Evolutionary conservation across 73 alveolate genomes (phyloP), one percentile per base, ranked within the genome.

Genomic region (Blepharisma stoltei): DNA sequence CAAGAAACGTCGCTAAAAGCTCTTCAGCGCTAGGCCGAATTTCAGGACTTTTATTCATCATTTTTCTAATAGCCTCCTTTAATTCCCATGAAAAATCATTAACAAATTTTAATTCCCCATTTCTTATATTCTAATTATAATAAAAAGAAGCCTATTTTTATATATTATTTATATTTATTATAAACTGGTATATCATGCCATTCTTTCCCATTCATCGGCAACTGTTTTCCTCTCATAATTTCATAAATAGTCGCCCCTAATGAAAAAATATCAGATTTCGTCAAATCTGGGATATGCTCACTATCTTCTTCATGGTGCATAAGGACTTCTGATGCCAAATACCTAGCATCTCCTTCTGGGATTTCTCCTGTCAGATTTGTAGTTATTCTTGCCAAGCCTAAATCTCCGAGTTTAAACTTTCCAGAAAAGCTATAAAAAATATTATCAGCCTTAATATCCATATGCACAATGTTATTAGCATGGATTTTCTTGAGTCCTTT

Each of bases 381-480:
- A 5, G 82, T 49, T 14, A 85, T 55, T 45, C 94, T 54, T 11
- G 95, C 88, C 55, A 91, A 52, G 7, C 99, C 99, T 76, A 95
- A 82, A 76, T 95, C 99, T 1, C 97, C 99, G 7, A 95, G 78
- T 77, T 95, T 95, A 75, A 86, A 95, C 23, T 52, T 52, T 52
- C 23, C 23, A 7, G 83, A 82, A 25, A 94, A 92, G 66, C 81
- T 85, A 67, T 83, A 87, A 54, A 91, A 83, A 37, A 95, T 93
- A 75, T 95, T 95, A 52, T 94, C 99, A 6, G 98, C 97, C 76
- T 95, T 95, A 41, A 95, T 85, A 85, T 95, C 99, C 49, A 95
- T 84, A 83, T 95, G 99, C 45, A 94, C 96, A 70, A 95, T 91
- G 46, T 88, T 95, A 66, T 88, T 86, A 52, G 79, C 87, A 83